A percentile compares a stretch with the other conserved stretches of the same genome.
Evolutionary conservation across 225 moss, liverwort and hornwort species (phyloP).

Genomic region (Marchantia polymorpha): DNA sequence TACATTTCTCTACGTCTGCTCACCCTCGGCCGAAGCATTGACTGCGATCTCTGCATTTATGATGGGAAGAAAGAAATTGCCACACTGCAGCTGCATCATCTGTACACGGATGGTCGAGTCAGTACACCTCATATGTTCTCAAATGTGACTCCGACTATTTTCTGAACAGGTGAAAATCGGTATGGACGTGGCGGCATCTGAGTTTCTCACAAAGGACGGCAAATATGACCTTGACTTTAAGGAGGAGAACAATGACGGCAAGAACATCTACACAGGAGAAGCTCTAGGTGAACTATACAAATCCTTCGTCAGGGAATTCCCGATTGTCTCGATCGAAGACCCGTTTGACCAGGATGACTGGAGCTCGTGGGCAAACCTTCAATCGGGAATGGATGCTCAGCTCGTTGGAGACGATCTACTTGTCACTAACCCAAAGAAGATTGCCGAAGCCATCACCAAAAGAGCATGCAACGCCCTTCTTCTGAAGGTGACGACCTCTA

Average conservation of each 20-base stretch:
- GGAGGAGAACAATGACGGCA: constrained; percentile 81
- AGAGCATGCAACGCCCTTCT: constrained; percentile 92
- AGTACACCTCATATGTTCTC: background rate
- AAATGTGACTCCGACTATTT: background rate
- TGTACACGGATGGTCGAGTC: background rate
- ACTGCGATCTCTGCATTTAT: background rate
- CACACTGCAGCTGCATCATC: background rate
- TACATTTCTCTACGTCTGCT: background rate
- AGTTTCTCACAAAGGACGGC: constrained; percentile 83
- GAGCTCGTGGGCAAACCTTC: constrained; percentile 82
- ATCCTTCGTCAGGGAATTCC: constrained; percentile 77
- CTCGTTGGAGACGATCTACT: constrained; percentile 90
- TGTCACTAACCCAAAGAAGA: constrained; percentile 94
- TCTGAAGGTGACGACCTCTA: constrained; percentile 52
- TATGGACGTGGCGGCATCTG: constrained; percentile 97
- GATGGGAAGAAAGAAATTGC: background rate
- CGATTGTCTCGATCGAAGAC: constrained; percentile 93
- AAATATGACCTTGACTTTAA: constrained; percentile 92
- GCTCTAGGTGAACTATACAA: constrained; percentile 93
- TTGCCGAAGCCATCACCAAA: constrained; percentile 80
- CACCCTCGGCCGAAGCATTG: background rate
- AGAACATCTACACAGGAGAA: constrained; percentile 68
- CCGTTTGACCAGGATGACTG: constrained; percentile 99
- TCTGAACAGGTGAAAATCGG: constrained; percentile 64
- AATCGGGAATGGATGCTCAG: constrained; percentile 65